Base-by-base conservation (phyloP, 345 rosid genomes). In the Gossypium arboreum region DNA sequence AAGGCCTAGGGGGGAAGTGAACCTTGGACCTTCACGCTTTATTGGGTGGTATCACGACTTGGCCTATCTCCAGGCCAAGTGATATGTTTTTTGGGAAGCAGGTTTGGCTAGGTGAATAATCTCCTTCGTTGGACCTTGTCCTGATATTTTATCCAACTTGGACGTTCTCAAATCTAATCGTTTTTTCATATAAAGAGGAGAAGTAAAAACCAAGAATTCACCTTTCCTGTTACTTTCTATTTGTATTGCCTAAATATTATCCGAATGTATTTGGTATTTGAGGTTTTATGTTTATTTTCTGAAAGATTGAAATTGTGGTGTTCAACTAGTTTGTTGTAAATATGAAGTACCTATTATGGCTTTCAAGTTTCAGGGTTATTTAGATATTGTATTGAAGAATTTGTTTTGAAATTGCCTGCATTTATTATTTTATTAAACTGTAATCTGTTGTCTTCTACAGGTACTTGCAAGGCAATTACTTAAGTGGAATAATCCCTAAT, bases 381-480 rank as follows among this genome's bases (percentile, higher is more conserved):
- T 74, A 29, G 62, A 34, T 11, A 12, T 39, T 64, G 18, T 62
- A 63, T 17, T 25, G 29, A 62, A 48, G 45, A 51, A 18, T 39
- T 68, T 43, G 22, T 15, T 66, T 48, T 50, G 22, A 25, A 68
- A 39, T 22, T 56, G 20, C 20, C 55, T 52, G 56, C n/a, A 22
- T 71, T 63, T 1, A 2, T 22, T 41, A n/a, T 65, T 57, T 24
- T 15, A 60, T 68, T 77, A 3, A 27, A 45, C 57, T 44, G 10
- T 74, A 2, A 44, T 59, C 29, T 64, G 50, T 70, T 76, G 69
- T 79, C 55, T 76, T 74, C 24, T 79, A 58, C 89, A 95, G 98
- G 81, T 87, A 74, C 86, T 79, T 95, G 91, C 97, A 93, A 88
- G 84, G 87, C n/a, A 93, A 95, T 85, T 94, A 91, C 87, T 78